A percentile compares a stretch with the other conserved stretches of the same genome.
These are phyloP conservation scores for Rubroboletus pulcherrimus DNA, from an alignment of 768 basidiomycete genomes.

Conservation along the genomic window DNA sequence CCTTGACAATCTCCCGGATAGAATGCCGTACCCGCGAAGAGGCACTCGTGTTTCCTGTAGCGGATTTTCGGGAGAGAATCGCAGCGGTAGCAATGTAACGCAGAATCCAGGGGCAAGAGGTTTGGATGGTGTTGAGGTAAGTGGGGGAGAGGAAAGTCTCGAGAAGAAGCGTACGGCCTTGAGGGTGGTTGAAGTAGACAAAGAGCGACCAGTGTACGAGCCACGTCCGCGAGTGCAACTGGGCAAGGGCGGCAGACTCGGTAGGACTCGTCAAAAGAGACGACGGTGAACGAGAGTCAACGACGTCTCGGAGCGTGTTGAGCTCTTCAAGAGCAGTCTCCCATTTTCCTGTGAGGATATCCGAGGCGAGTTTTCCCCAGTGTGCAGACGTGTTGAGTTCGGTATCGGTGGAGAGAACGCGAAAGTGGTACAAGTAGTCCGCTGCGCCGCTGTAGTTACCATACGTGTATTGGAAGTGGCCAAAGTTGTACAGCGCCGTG, in stretches of 20 bases:
- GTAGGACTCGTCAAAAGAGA: conserved; percentile 42
- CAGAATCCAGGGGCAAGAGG: conserved; percentile 89
- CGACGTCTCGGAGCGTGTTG: conserved; percentile 88
- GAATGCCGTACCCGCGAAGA: conserved; percentile 82
- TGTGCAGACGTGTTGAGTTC: conserved; percentile 94
- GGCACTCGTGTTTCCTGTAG: conserved; percentile 42
- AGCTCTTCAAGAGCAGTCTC: conserved; percentile 93
- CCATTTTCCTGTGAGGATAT: conserved; percentile 94
- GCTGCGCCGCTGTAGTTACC: conserved; percentile 96
- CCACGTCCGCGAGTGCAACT: conserved; percentile 95
- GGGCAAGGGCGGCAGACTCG: conserved; percentile 71
- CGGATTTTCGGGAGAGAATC: conserved; percentile 81
- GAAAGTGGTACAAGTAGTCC: conserved; percentile 98
- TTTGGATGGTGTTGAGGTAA: conserved; percentile 98
- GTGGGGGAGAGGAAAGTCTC: conserved; percentile 96
- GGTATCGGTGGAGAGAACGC: conserved; percentile 89
- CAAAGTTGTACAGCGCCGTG: conserved; percentile 93
- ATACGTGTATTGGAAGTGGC: conserved; percentile 98
- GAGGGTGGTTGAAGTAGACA: conserved; percentile 95
- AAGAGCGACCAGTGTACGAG: conserved; percentile 97
- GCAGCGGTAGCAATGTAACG: conserved; percentile 93
- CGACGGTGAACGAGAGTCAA: conserved; percentile 73
- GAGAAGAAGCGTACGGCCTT: conserved; percentile 86
- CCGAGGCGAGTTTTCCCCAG: conserved; percentile 98
- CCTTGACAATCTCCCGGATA: conserved; percentile 87